phyloP scores from a whole-genome alignment of 352 stramenopile species.

The Globisporangium heterothallicum region DNA sequence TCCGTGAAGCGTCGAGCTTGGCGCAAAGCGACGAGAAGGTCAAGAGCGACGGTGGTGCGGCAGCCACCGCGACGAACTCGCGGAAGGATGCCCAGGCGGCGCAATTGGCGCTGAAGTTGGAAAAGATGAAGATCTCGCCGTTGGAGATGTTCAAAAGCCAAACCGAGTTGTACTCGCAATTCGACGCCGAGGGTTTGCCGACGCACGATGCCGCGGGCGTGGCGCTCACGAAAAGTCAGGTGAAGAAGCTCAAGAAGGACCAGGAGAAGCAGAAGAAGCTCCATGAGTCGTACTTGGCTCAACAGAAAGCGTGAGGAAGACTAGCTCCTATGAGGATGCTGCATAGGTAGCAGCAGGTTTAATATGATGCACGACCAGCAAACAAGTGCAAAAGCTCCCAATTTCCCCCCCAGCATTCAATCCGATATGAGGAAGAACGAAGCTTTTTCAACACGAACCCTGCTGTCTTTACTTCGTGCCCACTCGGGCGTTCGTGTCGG shows the following conservation, averaged over 20 bases:
- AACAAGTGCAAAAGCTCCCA: no score
- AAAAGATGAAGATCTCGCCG: constrained; percentile 88
- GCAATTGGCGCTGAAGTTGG: constrained; percentile 89
- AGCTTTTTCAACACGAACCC: no score
- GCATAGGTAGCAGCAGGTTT: no score
- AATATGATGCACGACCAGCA: no score
- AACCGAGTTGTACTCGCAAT: constrained; percentile 62
- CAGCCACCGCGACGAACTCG: constrained; percentile 34
- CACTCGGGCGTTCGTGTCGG: no score
- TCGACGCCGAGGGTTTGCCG: constrained; percentile 65
- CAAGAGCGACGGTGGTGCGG: constrained; percentile 21
- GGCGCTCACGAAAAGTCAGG: constrained; percentile 69
- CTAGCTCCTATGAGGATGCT: no score
- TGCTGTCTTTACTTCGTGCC: no score
- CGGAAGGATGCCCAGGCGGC: constrained; percentile 80
- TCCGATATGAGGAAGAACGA: no score
- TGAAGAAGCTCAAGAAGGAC: constrained; percentile 88
- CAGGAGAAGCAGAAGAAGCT: constrained; percentile 88
- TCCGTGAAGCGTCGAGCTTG: constrained; percentile 81
- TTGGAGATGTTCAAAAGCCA: constrained; percentile 78
- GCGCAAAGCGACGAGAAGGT: constrained; percentile 43
- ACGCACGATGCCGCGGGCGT: constrained; percentile 61
- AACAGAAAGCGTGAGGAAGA: constrained; percentile 8
- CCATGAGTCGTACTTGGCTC: constrained; percentile 55
- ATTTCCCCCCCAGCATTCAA: no score